Evolutionary conservation across 345 rosid genomes (phyloP).

Genomic region (Lagerstroemia speciosa): DNA sequence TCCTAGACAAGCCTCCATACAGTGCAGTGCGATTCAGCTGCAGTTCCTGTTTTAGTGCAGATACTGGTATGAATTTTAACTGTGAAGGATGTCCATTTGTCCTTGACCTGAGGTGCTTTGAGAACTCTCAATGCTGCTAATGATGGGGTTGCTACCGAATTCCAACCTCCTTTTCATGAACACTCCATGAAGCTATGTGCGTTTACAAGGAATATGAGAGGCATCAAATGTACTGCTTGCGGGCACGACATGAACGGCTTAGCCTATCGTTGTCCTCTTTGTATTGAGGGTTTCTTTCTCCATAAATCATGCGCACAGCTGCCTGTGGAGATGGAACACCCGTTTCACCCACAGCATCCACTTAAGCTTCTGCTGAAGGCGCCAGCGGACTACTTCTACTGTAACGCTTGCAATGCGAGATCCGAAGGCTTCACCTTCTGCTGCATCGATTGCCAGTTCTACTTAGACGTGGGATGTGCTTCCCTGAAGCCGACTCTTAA

Average conservation of each 20-base stretch:
- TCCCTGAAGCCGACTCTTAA: not conserved
- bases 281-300: not conserved
- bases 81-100: not conserved
- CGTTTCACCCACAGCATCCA: not conserved
- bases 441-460: not conserved
- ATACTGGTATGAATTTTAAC: not conserved
- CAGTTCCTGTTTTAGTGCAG: not conserved
- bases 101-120: not conserved
- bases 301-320: slow-evolving; percentile 5
- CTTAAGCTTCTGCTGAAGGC: not conserved
- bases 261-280: not conserved
- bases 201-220: not conserved
- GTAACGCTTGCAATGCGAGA: not conserved
- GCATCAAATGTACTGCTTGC: not conserved
- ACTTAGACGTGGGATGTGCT: not conserved
- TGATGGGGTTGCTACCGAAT: not conserved
- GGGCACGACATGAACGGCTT: not conserved
- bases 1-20: not conserved
- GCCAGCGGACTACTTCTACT: not conserved
- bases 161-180: not conserved
- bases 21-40: not conserved
- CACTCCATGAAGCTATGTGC: not conserved
- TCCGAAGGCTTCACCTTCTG: not conserved
- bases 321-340: not conserved
- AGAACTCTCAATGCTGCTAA: not conserved